Percentiles rank a stretch among this genome's conserved stretches.
phyloP scores from a whole-genome alignment of 306 rosid species.

The Fragaria vesca region DNA sequence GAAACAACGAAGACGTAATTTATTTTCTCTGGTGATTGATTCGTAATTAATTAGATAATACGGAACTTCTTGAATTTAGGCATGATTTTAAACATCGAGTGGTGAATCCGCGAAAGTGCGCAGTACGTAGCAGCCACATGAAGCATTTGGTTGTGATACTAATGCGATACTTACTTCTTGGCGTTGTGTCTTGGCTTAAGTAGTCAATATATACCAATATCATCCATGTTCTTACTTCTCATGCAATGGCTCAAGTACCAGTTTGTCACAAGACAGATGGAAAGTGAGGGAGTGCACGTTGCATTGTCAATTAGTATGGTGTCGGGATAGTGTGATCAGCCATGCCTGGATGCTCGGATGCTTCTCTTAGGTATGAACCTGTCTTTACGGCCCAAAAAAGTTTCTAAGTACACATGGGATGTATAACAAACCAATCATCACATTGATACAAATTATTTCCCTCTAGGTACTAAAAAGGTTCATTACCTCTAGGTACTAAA shows the following conservation, averaged over 20 bases:
- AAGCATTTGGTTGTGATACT: neutral
- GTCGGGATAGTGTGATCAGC: conserved; percentile 23
- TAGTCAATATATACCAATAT: neutral
- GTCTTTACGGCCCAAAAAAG: conserved; percentile 47
- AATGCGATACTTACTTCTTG: neutral
- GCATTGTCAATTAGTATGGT: conserved; percentile 45
- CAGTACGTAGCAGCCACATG: neutral
- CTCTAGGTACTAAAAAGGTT: too few relatives aligned
- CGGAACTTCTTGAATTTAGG: neutral
- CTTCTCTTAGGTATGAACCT: conserved; percentile 28
- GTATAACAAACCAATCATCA: neutral
- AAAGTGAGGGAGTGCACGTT: conserved; percentile 50
- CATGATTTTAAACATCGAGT: neutral
- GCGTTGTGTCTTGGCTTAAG: neutral
- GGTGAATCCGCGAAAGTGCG: neutral
- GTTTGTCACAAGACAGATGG: conserved; percentile 35
- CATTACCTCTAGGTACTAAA: too few relatives aligned
- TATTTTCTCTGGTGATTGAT: neutral
- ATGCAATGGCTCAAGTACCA: neutral
- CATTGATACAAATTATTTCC: too few relatives aligned
- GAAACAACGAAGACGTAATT: too few relatives aligned
- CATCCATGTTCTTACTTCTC: neutral
- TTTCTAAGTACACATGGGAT: neutral
- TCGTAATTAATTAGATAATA: neutral
- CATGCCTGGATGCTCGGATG: conserved; percentile 3